Base-by-base conservation (phyloP, 2,329 filamentous ascomycete genomes). In the Alternaria sp. region DNA sequence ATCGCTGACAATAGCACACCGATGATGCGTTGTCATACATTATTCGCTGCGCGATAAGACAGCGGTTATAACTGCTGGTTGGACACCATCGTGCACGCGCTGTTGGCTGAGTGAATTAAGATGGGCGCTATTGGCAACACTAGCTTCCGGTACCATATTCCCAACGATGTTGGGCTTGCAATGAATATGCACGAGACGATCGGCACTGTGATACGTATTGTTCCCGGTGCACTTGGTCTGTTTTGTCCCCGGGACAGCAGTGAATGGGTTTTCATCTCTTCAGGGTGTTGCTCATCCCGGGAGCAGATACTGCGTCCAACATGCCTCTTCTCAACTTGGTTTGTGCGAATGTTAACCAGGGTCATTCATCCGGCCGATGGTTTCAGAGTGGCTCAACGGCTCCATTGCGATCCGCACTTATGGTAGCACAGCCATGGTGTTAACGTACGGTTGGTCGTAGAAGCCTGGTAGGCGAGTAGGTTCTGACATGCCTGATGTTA, bases 1-100 rank as follows among this genome's bases (percentile, higher is more conserved):
- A 59, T 10, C 44, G 56, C 56, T 56, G 56, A 53, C 42, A 21
- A 62, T 62, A 62, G 23, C 26, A 46, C 28, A 42, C 13, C 41
- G 26, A 23, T 55, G 56, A 40, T 56, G 42, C 50, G 49, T 26
- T 39, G 46, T 33, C 51, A 36, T 40, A 51, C 37, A 56, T 46
- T 52, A 56, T 34, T 53, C 51, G 44, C 44, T 39, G 59, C 44
- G 26, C 23, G 53, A 56, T 59, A 60, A 50, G 49, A 46, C 37
- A 17, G 34, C 52, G 37, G 2, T 40, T 56, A 56, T 60, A 17
- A 17, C 17, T 41, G 36, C 39, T 41, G 24, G 36, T 37, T 59
- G 42, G 33, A 29, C 23, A 48, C 45, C 40, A 33, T 52, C 48
- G 56, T 56, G 56, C 56, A 31, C 34, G 6, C 31, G 41, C 29